phyloP scores from a whole-genome alignment of 768 basidiomycete species.

The Sporobolomyces roseus region DNA sequence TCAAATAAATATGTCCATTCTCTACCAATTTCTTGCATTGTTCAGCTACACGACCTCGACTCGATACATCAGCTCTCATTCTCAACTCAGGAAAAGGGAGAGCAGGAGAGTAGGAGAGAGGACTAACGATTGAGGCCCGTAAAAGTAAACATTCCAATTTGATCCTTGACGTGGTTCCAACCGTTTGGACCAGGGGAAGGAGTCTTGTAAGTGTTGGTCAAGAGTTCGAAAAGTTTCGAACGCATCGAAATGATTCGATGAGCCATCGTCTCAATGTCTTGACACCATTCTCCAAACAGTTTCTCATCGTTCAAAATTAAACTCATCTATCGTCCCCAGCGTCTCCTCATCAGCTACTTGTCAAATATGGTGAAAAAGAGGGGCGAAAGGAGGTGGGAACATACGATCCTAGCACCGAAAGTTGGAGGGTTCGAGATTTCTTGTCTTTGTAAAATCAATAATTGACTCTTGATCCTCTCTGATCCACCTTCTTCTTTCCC shows the following conservation, averaged over 20 bases:
- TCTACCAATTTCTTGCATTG: slow-evolving; percentile 80
- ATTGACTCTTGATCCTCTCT: slow-evolving; percentile 83
- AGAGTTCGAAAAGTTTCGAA: slow-evolving; percentile 69
- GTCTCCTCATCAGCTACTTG: neutral
- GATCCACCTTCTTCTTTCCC: slow-evolving; percentile 64
- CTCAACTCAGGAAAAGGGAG: slow-evolving; percentile 51
- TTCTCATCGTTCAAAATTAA: slow-evolving; percentile 66
- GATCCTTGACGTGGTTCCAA: slow-evolving; percentile 91
- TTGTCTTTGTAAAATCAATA: slow-evolving; percentile 91
- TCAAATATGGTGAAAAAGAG: no score
- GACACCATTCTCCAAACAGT: slow-evolving; percentile 80
- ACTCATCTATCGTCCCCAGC: neutral
- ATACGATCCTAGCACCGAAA: slow-evolving; percentile 82
- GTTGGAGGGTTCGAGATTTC: slow-evolving; percentile 98
- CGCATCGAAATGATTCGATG: slow-evolving; percentile 91
- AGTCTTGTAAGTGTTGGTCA: slow-evolving; percentile 75
- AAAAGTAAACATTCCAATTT: slow-evolving; percentile 76
- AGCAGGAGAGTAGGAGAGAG: no score
- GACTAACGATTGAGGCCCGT: slow-evolving; percentile 62
- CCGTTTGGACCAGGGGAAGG: slow-evolving; percentile 52
- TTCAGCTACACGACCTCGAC: slow-evolving; percentile 50
- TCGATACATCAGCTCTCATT: slow-evolving; percentile 53
- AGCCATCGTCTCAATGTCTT: slow-evolving; percentile 62
- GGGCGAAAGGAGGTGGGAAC: slow-evolving; percentile 36
- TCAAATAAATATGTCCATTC: slow-evolving; percentile 89